Percentiles rank a stretch among this genome's conserved stretches.
Evolutionary conservation across 1,139 yeast genomes (phyloP).

Genomic region (Saccharomyces hybrid): DNA sequence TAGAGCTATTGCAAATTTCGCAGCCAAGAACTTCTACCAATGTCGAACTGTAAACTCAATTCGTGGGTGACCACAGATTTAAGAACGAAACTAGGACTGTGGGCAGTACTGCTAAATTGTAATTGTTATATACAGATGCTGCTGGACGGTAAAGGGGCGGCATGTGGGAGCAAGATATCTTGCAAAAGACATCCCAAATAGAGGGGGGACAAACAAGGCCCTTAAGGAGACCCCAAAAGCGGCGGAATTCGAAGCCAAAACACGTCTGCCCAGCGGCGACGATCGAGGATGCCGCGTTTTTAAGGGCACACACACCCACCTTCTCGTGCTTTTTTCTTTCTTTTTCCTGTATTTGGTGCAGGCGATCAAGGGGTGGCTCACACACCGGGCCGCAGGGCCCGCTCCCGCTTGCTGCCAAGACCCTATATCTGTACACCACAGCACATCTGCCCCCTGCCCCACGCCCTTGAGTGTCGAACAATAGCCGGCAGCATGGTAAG

Average conservation of each 20-base stretch:
- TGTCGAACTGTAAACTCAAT: not conserved
- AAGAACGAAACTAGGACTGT: no score
- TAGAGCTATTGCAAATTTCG: not conserved
- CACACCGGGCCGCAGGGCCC: not conserved
- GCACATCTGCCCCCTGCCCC: not conserved
- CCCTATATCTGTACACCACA: not conserved
- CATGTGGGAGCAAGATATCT: not conserved
- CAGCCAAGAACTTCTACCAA: not conserved
- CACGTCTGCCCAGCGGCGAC: not conserved
- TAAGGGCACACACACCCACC: not conserved
- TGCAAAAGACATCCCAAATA: not conserved
- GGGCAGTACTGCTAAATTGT: not conserved
- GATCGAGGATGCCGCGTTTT: not conserved
- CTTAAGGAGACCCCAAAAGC: not conserved
- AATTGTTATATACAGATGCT: not conserved
- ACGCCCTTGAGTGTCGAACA: not conserved
- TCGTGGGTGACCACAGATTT: not conserved
- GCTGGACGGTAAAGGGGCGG: not conserved
- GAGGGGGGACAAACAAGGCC: not conserved
- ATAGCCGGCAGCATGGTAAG: not conserved
- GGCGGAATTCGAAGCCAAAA: not conserved
- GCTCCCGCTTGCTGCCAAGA: not conserved
- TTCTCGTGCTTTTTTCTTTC: not conserved
- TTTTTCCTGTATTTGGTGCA: not conserved
- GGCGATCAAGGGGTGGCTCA: conserved; percentile 1